A percentile compares a stretch with the other conserved stretches of the same genome.
Evolutionary conservation across 371 early-diverging fungal species (phyloP).

Genomic region (Encephalitozoon romaleae): DNA sequence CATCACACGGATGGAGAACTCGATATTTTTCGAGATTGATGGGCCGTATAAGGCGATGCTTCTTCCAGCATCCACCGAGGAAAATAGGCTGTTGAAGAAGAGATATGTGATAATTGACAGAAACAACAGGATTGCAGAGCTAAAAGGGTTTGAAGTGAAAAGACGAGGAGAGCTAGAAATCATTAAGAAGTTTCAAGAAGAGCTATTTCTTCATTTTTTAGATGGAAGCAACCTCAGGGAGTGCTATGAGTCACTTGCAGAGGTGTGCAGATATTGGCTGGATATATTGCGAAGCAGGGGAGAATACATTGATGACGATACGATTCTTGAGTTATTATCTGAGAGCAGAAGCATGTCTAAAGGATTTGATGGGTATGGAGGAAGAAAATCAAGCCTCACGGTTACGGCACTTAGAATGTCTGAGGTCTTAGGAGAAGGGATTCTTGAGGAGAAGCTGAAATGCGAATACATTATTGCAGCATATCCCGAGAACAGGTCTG

Average conservation of each 20-base stretch:
- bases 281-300: slow-evolving; percentile 79
- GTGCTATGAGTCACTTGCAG: slow-evolving; percentile 80
- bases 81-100: slow-evolving; percentile 89
- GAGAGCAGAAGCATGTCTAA: slow-evolving; percentile 94
- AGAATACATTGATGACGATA: slow-evolving; percentile 70
- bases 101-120: slow-evolving; percentile 92
- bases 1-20: slow-evolving; percentile 72
- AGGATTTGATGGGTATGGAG: slow-evolving; percentile 74
- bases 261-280: slow-evolving; percentile 83
- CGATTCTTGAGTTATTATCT: slow-evolving; percentile 87
- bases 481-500: slow-evolving; percentile 74
- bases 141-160: slow-evolving; percentile 99
- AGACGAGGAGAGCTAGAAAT: slow-evolving; percentile 94
- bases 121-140: slow-evolving; percentile 84
- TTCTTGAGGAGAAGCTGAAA: slow-evolving; percentile 87
- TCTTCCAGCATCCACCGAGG: slow-evolving; percentile 85
- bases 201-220: slow-evolving; percentile 79
- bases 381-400: slow-evolving; percentile 80
- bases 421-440: slow-evolving; percentile 83
- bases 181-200: slow-evolving; percentile 90
- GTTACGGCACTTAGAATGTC: slow-evolving; percentile 85
- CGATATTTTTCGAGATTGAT: slow-evolving; percentile 96
- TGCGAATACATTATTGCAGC: slow-evolving; percentile 87
- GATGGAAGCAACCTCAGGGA: slow-evolving; percentile 73
- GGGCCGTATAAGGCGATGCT: slow-evolving; percentile 99